Base-by-base conservation (phyloP, 306 rosid genomes). In the Vigna angularis region DNA sequence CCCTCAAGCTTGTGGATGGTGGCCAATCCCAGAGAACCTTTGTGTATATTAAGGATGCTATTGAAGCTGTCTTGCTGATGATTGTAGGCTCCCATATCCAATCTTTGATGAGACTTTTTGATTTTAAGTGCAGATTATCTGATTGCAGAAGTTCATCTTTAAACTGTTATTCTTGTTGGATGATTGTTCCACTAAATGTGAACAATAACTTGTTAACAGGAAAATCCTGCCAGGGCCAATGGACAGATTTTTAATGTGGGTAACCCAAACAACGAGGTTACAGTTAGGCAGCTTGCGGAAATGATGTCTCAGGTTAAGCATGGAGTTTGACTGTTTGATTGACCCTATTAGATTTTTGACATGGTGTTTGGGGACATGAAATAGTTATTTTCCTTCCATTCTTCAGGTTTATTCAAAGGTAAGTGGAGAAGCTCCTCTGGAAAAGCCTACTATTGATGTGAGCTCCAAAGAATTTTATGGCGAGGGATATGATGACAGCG, bases 1-100 rank as follows among this genome's bases (percentile, higher is more conserved):
- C 98, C 40, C 94, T 93, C 79, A 93, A 93, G 90, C 98, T 93
- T 48, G 98, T 93, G 40, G 98, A 93, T 69, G 98, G 98, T 17
- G 98, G 98, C 14, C 79, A 90, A 81, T 93, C 98, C 70, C 98
- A 93, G 72, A 93, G 98, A 84, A 93, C 98, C 58, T 93, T 93
- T 28, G 75, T 93, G 26, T 94, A 87, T 81, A 94, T 94, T 16
- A 94, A 86, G 86, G 98, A 94, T 84, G 96, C 98, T 1, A 94
- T 94, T 72, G 98, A 94, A 81, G 98, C 96, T 76, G 98, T 94
- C 81, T 74, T 89, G 57, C 76, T 94, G 86, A 94, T 94, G 98
- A 94, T 91, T 75, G 98, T 94, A 81, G 50, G 91, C 79, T 58
- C 38, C 47, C 73, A 63, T 47, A 12, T 61, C 34, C 24, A 6